Base-by-base conservation (phyloP, 148 eudicot species). In the Mesembryanthemum crystallinum region DNA sequence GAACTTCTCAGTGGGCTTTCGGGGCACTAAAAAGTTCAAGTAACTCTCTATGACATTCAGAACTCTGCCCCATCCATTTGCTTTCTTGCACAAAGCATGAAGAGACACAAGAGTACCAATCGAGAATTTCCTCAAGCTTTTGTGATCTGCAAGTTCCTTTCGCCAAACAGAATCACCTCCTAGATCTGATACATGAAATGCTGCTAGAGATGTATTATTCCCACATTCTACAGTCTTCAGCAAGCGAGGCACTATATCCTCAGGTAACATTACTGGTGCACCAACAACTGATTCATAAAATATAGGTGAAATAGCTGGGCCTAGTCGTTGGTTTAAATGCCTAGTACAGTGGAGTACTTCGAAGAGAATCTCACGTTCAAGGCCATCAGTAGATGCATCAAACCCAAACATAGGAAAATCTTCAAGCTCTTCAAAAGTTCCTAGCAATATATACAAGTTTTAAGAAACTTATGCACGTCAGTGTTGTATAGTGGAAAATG, bases 21-120 rank as follows among this genome's bases (percentile, higher is more conserved):
- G 88, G 78, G 97, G 99, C 35, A 95, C 92, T 37, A 95, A 79
- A 83, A 87, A 84, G 64, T 86, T 91, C 77, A 95, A 76, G 83
- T 90, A 92, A 82, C 81, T 79, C 82, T 90, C 86, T 55, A 95
- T 78, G 72, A 88, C 94, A 84, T 85, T 83, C 80, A 95, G 78
- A 74, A 92, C 89, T 83, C 83, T 86, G 27, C 60, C 86, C 99
- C 99, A 95, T 24, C 91, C 81, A 49, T 75, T 78, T 54, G 92
- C 91, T 85, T 86, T 88, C 63, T 79, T 74, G 75, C 77, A 82
- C 83, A 95, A 89, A 79, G 84, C 72, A 75, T 86, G 88, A 72
- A 92, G 85, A 28, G 94, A 83, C 42, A 90, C 55, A 72, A 89
- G 86, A 82, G 94, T 89, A 77, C 84, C 85, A 43, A 84, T 49